Evolutionary conservation across 2,329 filamentous ascomycete genomes (phyloP), one percentile per base, ranked within the genome.

Genomic region (Mariannaea elegans): DNA sequence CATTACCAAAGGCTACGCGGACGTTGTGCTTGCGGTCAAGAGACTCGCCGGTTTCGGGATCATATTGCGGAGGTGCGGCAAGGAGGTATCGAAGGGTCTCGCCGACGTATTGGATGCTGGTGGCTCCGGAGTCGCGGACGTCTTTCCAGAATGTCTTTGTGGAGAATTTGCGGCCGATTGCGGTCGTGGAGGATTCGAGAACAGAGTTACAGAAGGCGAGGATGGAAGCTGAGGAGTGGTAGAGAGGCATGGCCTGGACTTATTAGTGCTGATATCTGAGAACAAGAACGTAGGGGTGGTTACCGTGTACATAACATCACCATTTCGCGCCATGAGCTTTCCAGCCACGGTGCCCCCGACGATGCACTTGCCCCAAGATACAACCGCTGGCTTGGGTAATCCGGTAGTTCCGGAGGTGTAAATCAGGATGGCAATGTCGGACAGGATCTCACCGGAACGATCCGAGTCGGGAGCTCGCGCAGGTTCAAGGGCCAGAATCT

Each of bases 341-440:
- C 69, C 67, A 0, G 69, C 62, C 42, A 73, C 62, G 27, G 59
- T 72, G 1, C 69, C 80, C 1, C 82, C 86, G 1, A 83, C 72
- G 51, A 82, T 82, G 53, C 84, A 76, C 72, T 93, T 93, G 19
- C 77, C 80, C 89, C 89, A 93, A n/a, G 87, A 87, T 2, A 93
- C 84, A 47, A 93, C 87, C 10, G 90, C 91, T 0, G 90, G 86
- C 72, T 96, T 96, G 9, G 93, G 92, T 63, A 96, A 78, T 1
- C 93, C 93, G 0, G 93, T 96, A 0, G 93, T 96, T 16, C 93
- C 93, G 27, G 90, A 93, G 0, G 93, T 96, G 74, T 91, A 96
- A 66, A 97, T 94, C 63, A 97, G 83, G 42, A 90, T 82, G 1
- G 86, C 89, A 79, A 92, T 87, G 58, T 87, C 84, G 7, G 82